These are phyloP conservation scores for Plasmodium fragile DNA, from an alignment of 169 alveolate genomes.

Conservation along the genomic window DNA sequence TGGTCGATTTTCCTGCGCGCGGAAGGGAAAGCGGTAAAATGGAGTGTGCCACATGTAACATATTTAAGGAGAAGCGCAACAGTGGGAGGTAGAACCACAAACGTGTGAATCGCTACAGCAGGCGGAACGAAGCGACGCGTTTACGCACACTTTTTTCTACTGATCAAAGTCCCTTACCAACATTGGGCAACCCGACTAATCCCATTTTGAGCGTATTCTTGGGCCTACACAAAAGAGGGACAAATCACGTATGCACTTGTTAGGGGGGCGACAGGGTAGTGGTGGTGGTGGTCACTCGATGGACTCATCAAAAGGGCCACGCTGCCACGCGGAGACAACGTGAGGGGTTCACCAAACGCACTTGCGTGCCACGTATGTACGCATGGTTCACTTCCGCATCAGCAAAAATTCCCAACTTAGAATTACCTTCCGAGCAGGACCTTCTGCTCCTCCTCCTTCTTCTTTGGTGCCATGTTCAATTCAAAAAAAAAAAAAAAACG, in stretches of 20 bases:
- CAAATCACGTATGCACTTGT: not conserved
- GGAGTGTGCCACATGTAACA: no score
- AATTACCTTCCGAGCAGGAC: conserved; percentile 78
- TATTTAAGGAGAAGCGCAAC: no score
- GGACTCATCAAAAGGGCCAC: not conserved
- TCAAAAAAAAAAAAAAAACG: not conserved
- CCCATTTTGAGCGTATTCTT: conserved; percentile 96
- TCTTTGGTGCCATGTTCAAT: conserved; percentile 87
- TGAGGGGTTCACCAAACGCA: not conserved
- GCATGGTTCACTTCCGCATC: not conserved
- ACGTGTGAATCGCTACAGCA: no score
- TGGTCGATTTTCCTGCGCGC: conserved; percentile 95
- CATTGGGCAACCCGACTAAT: conserved; percentile 99
- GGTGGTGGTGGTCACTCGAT: not conserved
- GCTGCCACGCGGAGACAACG: not conserved
- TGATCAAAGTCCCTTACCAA: conserved; percentile 94
- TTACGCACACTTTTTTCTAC: conserved; percentile 95
- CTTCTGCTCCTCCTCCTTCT: conserved; percentile 86
- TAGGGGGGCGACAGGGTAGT: not conserved
- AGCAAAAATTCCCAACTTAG: not conserved
- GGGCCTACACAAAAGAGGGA: conserved; percentile 83
- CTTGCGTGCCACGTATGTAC: not conserved
- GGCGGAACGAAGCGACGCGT: conserved; percentile 89
- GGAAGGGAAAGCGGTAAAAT: conserved; percentile 71
- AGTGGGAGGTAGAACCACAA: not conserved